Percentiles rank a stretch among this genome's conserved stretches.
These are phyloP conservation scores for Colletotrichum godetiae DNA, from an alignment of 2,329 filamentous ascomycete species.

Conservation along the genomic window DNA sequence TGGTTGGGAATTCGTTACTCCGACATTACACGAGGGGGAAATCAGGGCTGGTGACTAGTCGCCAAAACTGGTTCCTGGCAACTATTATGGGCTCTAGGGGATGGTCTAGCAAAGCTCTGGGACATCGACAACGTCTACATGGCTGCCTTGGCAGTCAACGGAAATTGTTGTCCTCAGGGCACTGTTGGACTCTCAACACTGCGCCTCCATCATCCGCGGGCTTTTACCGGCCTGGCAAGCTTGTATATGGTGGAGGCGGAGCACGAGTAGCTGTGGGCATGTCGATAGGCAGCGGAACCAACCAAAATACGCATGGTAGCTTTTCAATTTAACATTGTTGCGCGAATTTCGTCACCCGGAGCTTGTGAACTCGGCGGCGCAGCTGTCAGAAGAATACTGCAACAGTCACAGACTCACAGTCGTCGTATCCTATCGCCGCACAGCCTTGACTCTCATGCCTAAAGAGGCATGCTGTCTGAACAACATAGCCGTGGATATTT, in stretches of 20 bases:
- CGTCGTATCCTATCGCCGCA: not conserved
- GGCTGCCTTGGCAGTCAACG: not conserved
- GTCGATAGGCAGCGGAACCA: slow-evolving; percentile 9
- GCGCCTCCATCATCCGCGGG: slow-evolving; percentile 24
- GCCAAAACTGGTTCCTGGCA: not conserved
- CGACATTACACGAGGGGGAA: not conserved
- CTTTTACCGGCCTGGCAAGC: slow-evolving; percentile 12
- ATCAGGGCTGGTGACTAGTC: not conserved
- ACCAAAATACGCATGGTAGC: slow-evolving; percentile 31
- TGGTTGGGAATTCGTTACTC: slow-evolving; percentile 23
- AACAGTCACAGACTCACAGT: not conserved
- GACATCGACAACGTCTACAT: not conserved
- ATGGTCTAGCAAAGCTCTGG: slow-evolving; percentile 9
- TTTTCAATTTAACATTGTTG: slow-evolving; percentile 31
- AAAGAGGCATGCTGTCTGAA: not conserved
- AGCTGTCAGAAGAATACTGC: not conserved
- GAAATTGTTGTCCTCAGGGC: not conserved
- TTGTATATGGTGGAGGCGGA: slow-evolving; percentile 31
- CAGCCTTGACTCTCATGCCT: not conserved
- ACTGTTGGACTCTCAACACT: slow-evolving; percentile 25
- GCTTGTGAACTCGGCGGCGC: not conserved
- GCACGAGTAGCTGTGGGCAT: slow-evolving; percentile 22
- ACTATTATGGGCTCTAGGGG: slow-evolving; percentile 13
- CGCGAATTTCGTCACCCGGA: not conserved
- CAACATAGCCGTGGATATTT: not conserved